Evolutionary conservation across 192 early-diverging fungal species (phyloP), one percentile per base, ranked within the genome.

Genomic region (Entomortierella parvispora): DNA sequence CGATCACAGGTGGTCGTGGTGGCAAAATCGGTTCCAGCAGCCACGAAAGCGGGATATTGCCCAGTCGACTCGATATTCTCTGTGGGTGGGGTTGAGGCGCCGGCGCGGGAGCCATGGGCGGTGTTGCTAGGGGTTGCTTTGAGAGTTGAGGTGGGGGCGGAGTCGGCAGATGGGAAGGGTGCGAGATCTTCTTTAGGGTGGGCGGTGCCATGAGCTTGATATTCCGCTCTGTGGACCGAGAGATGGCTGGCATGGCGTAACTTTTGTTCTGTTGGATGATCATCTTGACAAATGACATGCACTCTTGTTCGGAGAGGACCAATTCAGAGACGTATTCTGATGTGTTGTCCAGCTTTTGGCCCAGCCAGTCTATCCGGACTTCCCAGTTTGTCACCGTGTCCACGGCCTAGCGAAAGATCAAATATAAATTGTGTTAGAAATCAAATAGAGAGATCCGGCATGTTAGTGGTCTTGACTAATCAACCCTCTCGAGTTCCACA

Each of bases 231-330:
- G 72, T 76, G 5, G 72, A 58, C 22, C 55, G 51, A 17, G 72
- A 76, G 34, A 76, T 76, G 9, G 65, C 72, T n/a, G 72, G 72
- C 65, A 76, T 76, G 25, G 72, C 64, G 23, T 76, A 76, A 2
- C 65, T 64, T 23, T 51, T 48, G 42, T 76, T 76, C 32, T 76
- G 72, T 22, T 76, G 65, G 53, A 76, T 76, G 31, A 76, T 76
- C 72, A 76, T 68, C 53, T 62, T 76, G 51, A 76, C 59, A 31
- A 76, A 76, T 3, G 72, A 76, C 72, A 76, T 68, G 25, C 72
- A 76, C 48, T 75, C 71, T 47, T 75, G 71, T 42, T 75, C 71
- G 15, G 71, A 75, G 23, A 75, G 63, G 15, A 75, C 71, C 50
- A 75, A 28, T n/a, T 75, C 71, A 32, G 71, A 75, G 29, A 75